These are phyloP conservation scores for Fusarium sp. DNA, from an alignment of 2,329 filamentous ascomycete genomes.

Conservation along the genomic window DNA sequence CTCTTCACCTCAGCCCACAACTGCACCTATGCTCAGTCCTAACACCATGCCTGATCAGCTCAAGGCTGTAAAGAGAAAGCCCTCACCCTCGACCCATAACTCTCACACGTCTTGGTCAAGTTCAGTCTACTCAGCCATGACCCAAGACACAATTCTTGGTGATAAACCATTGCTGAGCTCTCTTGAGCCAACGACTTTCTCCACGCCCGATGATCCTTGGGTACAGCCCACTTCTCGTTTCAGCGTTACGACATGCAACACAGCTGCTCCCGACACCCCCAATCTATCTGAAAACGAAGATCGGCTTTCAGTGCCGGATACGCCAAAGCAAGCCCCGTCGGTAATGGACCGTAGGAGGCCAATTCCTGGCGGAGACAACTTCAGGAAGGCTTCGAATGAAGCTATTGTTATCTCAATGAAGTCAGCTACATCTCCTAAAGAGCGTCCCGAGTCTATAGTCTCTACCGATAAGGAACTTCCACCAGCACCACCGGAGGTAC, in stretches of 20 bases:
- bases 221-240: slow-evolving; percentile 69
- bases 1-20: slow-evolving; percentile 33
- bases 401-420: slow-evolving; percentile 48
- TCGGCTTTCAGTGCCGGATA: slow-evolving; percentile 40
- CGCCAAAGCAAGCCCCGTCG: slow-evolving; percentile 38
- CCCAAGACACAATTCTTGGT: slow-evolving; percentile 37
- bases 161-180: slow-evolving; percentile 24
- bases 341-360: slow-evolving; percentile 51
- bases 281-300: slow-evolving; percentile 42
- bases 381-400: slow-evolving; percentile 35
- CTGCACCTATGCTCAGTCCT: slow-evolving; percentile 38
- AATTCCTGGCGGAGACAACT: slow-evolving; percentile 41
- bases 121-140: slow-evolving; percentile 51
- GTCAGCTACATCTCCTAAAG: slow-evolving; percentile 26
- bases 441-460: slow-evolving; percentile 48
- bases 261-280: slow-evolving; percentile 54
- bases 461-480: slow-evolving; percentile 69
- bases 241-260: slow-evolving; percentile 71
- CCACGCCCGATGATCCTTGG: slow-evolving; percentile 53
- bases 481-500: slow-evolving; percentile 68
- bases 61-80: slow-evolving; percentile 60
- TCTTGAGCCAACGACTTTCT: slow-evolving; percentile 29
- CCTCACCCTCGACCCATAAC: slow-evolving; percentile 50
- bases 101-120: slow-evolving; percentile 51
- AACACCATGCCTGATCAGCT: slow-evolving; percentile 43